Conservation (phyloP, 2,329 filamentous ascomycete genomes). For the Exutisphaerella laricina region DNA sequence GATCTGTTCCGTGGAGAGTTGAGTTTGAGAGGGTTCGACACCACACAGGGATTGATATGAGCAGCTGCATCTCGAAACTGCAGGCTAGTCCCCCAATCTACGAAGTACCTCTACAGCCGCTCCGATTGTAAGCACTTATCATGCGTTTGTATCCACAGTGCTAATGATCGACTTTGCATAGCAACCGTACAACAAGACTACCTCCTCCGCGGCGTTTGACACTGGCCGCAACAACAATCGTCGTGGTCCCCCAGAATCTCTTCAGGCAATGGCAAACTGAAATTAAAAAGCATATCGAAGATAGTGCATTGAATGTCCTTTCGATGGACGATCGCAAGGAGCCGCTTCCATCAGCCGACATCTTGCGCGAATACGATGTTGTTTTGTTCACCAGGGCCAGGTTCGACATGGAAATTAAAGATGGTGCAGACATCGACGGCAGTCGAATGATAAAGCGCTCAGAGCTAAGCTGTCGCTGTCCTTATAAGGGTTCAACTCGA, state of each 20-base stretch:
- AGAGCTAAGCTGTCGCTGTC: conserved; percentile 33
- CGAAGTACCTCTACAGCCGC: conserved; percentile 37
- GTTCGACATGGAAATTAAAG: conserved; percentile 41
- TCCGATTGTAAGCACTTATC: conserved; percentile 28
- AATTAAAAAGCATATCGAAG: conserved; percentile 67
- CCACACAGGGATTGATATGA: conserved; percentile 47
- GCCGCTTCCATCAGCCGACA: conserved; percentile 51
- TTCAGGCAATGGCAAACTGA: conserved; percentile 79
- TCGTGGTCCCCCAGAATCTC: conserved; percentile 79
- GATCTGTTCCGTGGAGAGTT: conserved; percentile 64
- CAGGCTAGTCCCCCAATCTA: conserved; percentile 31
- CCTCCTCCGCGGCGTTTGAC: conserved; percentile 49
- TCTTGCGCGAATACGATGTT: conserved; percentile 65
- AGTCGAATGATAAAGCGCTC: conserved; percentile 31
- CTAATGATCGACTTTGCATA: background rate
- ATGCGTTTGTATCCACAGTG: background rate
- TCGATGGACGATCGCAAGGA: conserved; percentile 52
- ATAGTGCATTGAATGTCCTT: conserved; percentile 54
- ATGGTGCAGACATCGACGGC: conserved; percentile 32
- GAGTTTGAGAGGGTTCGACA: conserved; percentile 52
- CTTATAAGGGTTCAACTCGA: conserved; percentile 43
- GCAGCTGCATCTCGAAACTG: conserved; percentile 52
- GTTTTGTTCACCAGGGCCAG: conserved; percentile 69
- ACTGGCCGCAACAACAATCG: conserved; percentile 64
- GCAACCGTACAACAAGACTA: conserved; percentile 37